Evolutionary conservation across 495 filamentous ascomycete genomes (phyloP).

Genomic region (Aspergillus haitiensis): DNA sequence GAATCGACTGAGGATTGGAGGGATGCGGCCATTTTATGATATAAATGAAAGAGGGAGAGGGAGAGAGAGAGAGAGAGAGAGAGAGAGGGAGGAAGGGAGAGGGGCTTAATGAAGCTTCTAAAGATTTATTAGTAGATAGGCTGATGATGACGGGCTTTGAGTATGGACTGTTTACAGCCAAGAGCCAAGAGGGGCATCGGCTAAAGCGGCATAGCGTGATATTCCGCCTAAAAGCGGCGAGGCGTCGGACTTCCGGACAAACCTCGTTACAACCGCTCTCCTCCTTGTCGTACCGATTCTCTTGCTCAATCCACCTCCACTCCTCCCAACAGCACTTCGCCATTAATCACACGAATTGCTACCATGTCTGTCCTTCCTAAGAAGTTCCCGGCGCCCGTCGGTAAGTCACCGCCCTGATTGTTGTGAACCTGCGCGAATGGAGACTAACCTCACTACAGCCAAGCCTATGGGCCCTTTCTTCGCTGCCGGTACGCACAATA

Average conservation of each 20-base stretch:
- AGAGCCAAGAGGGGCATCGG: slow-evolving; percentile 26
- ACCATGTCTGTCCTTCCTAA: slow-evolving; percentile 83
- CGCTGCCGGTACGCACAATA: slow-evolving; percentile 73
- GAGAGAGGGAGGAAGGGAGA: neutral
- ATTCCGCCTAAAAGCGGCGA: slow-evolving; percentile 25
- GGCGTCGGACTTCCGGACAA: slow-evolving; percentile 36
- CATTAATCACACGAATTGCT: slow-evolving; percentile 28
- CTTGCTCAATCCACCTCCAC: slow-evolving; percentile 35
- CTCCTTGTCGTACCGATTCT: slow-evolving; percentile 24
- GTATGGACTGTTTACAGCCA: slow-evolving; percentile 36
- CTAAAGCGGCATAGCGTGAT: slow-evolving; percentile 36
- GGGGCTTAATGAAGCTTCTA: neutral
- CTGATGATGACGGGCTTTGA: neutral
- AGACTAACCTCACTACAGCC: slow-evolving; percentile 58
- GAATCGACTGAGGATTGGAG: slow-evolving; percentile 68
- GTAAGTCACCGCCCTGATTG: slow-evolving; percentile 57
- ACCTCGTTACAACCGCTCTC: slow-evolving; percentile 40
- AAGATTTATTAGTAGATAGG: too few relatives aligned
- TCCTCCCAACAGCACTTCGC: slow-evolving; percentile 28
- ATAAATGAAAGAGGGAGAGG: neutral
- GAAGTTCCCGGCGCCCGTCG: slow-evolving; percentile 85
- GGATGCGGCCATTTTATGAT: slow-evolving; percentile 44
- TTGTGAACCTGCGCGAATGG: neutral
- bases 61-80: neutral
- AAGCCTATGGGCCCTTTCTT: slow-evolving; percentile 89